Conservation (phyloP, 2,329 filamentous ascomycete species). For the Colletotrichum ledebouriae region DNA sequence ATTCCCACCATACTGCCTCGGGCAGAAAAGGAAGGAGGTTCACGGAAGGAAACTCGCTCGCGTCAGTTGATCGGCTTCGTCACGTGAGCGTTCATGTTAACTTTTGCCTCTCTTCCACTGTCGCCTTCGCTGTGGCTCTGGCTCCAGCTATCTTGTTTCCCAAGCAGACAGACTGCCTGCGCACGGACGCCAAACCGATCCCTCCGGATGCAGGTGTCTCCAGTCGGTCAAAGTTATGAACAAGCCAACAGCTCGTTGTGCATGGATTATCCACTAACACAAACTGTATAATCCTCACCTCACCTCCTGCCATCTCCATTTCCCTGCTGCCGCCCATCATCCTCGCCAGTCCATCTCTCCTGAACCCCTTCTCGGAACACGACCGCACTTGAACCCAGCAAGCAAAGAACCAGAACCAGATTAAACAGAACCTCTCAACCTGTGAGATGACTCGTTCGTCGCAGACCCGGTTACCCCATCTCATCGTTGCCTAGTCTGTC, state of each 20-base stretch:
- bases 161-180: background rate
- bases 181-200: constrained; percentile 14
- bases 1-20: background rate
- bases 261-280: constrained; percentile 7
- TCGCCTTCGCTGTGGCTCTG: background rate
- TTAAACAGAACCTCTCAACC: background rate
- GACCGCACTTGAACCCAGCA: constrained; percentile 7
- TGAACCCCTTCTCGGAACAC: constrained; percentile 26
- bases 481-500: constrained; percentile 1
- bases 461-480: constrained; percentile 2
- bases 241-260: background rate
- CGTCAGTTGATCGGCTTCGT: constrained; percentile 8
- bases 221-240: constrained; percentile 33
- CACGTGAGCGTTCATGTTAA: background rate
- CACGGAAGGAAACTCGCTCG: background rate
- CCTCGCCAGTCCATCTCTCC: background rate
- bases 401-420: background rate
- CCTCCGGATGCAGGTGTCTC: constrained; percentile 12
- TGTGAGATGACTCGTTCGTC: too few species aligned
- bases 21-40: background rate
- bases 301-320: background rate
- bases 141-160: constrained; percentile 4
- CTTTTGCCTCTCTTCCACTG: background rate
- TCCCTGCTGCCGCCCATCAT: background rate
- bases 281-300: background rate